These are phyloP conservation scores for Talaromyces funiculosus DNA, from an alignment of 2,329 filamentous ascomycete genomes.

Conservation along the genomic window DNA sequence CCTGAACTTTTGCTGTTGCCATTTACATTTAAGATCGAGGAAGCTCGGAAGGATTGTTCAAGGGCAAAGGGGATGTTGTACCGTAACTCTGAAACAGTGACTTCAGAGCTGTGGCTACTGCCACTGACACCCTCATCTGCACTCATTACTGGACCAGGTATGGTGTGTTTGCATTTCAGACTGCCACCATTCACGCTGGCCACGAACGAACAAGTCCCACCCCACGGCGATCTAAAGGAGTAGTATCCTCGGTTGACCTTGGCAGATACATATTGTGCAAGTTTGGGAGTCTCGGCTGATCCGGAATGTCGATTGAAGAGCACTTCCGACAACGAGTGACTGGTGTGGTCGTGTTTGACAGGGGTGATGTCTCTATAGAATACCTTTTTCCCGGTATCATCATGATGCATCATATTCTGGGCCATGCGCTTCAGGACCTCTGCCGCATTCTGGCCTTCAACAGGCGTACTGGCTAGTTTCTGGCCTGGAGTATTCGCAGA, in stretches of 20 bases:
- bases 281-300: conserved; percentile 3
- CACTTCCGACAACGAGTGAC: conserved; percentile 2
- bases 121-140: conserved; percentile 14
- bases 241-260: conserved; percentile 50
- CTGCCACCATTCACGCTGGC: conserved; percentile 71
- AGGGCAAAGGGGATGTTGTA: conserved; percentile 68
- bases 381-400: neutral
- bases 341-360: conserved; percentile 2
- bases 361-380: conserved; percentile 11
- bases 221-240: conserved; percentile 79
- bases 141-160: conserved; percentile 36
- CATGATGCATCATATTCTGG: neutral
- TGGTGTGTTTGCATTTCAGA: conserved; percentile 67
- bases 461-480: conserved; percentile 16
- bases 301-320: conserved; percentile 8
- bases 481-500: conserved; percentile 28
- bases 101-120: conserved; percentile 27
- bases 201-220: conserved; percentile 76
- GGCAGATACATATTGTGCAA: conserved; percentile 12
- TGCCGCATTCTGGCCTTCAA: neutral
- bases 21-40: conserved; percentile 18
- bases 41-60: conserved; percentile 24
- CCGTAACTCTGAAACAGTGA: conserved; percentile 71
- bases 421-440: conserved; percentile 8
- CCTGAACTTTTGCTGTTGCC: conserved; percentile 9